Evolutionary conservation across 345 rosid species (phyloP), one percentile per base, ranked within the genome.

Genomic region (Melaleuca alternifolia): DNA sequence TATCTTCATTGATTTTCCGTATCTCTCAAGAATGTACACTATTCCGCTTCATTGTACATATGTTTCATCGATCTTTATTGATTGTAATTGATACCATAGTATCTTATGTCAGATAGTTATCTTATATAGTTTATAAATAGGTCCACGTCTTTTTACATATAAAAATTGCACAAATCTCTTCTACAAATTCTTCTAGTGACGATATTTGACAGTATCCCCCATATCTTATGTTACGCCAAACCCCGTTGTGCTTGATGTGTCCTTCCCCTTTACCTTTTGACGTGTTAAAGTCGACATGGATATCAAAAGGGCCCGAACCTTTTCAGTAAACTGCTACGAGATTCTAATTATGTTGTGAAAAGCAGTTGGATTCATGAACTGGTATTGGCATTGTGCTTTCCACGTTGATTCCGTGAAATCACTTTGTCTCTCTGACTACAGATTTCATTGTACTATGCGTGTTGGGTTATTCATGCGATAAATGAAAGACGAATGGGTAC

Each of bases 61-160:
- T 13, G 2, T 13, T 59, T n/a, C 4, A 59, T n/a, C 12, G 37
- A n/a, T 26, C 5, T 0, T 57, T 26, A 57, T 57, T 57, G 6
- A 26, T 59, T 59, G 0, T n/a, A n/a, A 59, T 59, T 59, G n/a
- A n/a, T n/a, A n/a, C n/a, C 30, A 3, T n/a, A 59, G 6, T 59
- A 59, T n/a, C 4, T 59, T 59, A 6, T 0, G 16, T 12, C 13
- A 59, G 37, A 59, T 59, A 59, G 14, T 59, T 59, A 59, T n/a
- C 33, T 59, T 56, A 23, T 56, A 56, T 23, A 26, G 26, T 14
- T 26, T 5, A 56, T 57, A 57, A 24, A 57, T 57, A 57, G 37
- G 71, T 59, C n/a, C 37, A n/a, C n/a, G 37, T 59, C 71, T 18
- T n/a, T 16, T n/a, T 59, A 59, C n/a, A 0, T 1, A n/a, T 59